A percentile compares a stretch with the other conserved stretches of the same genome.
Evolutionary conservation across 331 rosid genomes (phyloP).

Genomic region (Acacia concinna): DNA sequence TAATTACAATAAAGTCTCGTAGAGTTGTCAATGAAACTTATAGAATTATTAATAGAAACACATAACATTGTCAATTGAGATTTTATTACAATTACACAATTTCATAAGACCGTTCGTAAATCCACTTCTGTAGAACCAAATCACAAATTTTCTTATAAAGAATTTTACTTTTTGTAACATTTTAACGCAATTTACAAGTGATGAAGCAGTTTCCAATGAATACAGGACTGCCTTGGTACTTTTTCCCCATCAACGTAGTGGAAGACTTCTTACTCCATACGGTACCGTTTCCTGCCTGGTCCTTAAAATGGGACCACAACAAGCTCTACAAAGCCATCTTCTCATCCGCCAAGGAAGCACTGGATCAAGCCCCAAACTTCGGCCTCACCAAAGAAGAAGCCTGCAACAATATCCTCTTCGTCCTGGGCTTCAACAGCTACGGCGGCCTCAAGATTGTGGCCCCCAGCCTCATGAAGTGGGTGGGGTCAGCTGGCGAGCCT

Average conservation of each 20-base stretch:
- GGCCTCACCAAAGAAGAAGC: conserved; percentile 61
- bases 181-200: too few relatives aligned
- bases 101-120: too few relatives aligned
- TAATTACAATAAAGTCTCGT: too few relatives aligned
- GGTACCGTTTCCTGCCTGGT: conserved; percentile 31
- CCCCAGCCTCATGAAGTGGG: conserved; percentile 64
- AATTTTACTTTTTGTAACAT: too few relatives aligned
- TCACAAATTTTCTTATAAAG: too few relatives aligned
- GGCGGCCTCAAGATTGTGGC: conserved; percentile 29
- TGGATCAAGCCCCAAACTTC: conserved; percentile 45
- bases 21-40: too few relatives aligned
- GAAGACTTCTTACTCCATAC: conserved; percentile 58
- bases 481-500: conserved; percentile 48
- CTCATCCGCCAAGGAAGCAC: background rate
- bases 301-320: conserved; percentile 25
- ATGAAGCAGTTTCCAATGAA: background rate
- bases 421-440: conserved; percentile 61
- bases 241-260: conserved; percentile 25
- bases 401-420: conserved; percentile 63
- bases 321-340: conserved; percentile 37
- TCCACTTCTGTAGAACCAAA: too few relatives aligned
- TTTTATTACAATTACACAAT: too few relatives aligned
- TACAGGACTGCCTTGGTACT: conserved; percentile 1
- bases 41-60: too few relatives aligned
- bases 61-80: too few relatives aligned